Conservation (phyloP, 225 moss, liverwort and hornwort species). For the Pseudisothecium myosuroides region DNA sequence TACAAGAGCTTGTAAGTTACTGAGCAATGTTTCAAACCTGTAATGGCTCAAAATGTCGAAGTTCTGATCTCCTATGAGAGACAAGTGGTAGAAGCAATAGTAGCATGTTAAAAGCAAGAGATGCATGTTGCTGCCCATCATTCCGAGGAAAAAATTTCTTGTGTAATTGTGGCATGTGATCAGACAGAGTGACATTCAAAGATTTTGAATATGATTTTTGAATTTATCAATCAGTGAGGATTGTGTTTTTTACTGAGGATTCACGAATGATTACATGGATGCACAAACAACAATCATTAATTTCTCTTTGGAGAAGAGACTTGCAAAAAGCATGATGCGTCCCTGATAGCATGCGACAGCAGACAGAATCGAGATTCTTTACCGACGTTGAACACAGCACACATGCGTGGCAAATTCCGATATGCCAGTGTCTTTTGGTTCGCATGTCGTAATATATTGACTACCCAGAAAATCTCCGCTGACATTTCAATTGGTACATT, state of each 20-base stretch:
- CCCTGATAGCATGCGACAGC: neutral
- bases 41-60: neutral
- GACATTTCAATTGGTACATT: neutral
- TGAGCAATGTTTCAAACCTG: neutral
- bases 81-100: neutral
- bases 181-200: no score
- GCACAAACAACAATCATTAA: no score
- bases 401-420: neutral
- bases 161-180: no score
- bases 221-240: no score
- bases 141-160: neutral
- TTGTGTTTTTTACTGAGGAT: no score
- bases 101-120: neutral
- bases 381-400: neutral
- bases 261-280: neutral
- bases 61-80: neutral
- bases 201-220: no score
- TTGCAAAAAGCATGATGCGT: neutral
- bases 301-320: neutral
- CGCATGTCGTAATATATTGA: neutral
- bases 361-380: neutral
- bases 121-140: no score
- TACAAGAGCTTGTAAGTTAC: neutral
- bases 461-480: neutral
- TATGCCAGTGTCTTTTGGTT: neutral